Conservation (phyloP, 2,329 filamentous ascomycete genomes). For the Epichloe uncinata region DNA sequence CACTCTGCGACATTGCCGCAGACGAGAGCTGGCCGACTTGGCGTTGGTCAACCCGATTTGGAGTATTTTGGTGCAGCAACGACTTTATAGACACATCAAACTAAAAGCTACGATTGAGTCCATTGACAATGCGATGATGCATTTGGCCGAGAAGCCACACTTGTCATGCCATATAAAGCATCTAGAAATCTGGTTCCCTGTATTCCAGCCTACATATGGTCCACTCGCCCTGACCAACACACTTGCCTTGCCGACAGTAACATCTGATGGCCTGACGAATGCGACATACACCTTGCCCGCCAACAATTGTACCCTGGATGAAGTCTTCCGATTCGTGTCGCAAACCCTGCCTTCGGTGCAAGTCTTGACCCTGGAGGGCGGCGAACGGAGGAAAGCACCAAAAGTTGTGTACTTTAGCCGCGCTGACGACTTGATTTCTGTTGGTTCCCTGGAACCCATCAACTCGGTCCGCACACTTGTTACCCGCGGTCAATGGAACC, state of each 20-base stretch:
- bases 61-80: conserved; percentile 54
- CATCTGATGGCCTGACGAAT: conserved; percentile 40
- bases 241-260: conserved; percentile 37
- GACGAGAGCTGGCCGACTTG: conserved; percentile 53
- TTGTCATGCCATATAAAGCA: conserved; percentile 54
- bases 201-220: conserved; percentile 47
- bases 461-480: conserved; percentile 51
- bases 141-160: conserved; percentile 45
- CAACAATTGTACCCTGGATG: conserved; percentile 57
- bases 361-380: conserved; percentile 62
- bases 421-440: conserved; percentile 9
- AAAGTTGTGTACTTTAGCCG: conserved; percentile 35
- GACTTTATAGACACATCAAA: conserved; percentile 64
- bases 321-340: conserved; percentile 52
- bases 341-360: conserved; percentile 45
- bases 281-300: conserved; percentile 45
- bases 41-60: conserved; percentile 50
- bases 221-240: conserved; percentile 29
- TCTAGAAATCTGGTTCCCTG: conserved; percentile 66
- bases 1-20: conserved; percentile 50
- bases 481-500: conserved; percentile 65
- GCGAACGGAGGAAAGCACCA: conserved; percentile 62
- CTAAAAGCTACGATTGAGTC: conserved; percentile 57
- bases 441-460: conserved; percentile 17
- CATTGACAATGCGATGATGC: conserved; percentile 43